Evolutionary conservation across 1,284 basidiomycete species (phyloP).

Genomic region (Ceratobasidium sp.): DNA sequence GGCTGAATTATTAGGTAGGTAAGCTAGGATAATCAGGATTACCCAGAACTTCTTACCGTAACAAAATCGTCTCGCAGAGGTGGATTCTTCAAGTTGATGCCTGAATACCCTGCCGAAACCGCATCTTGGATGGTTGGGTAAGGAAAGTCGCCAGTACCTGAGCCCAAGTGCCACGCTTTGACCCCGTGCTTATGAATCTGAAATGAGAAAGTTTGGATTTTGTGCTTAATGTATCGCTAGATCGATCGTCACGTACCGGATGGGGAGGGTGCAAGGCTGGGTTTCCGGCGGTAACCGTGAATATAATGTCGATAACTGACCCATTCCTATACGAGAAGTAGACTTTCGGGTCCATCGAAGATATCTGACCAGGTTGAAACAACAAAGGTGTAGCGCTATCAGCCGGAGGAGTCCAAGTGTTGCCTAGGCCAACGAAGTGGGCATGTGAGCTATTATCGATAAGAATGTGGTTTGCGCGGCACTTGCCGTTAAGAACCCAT

Average conservation of each 20-base stretch:
- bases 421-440: neutral
- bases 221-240: too few species aligned
- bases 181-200: conserved; percentile 37
- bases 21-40: neutral
- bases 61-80: conserved; percentile 14
- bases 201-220: too few species aligned
- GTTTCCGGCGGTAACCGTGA: conserved; percentile 15
- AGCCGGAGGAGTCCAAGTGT: conserved; percentile 15
- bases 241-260: neutral
- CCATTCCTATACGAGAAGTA: conserved; percentile 27
- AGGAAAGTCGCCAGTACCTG: conserved; percentile 12
- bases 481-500: conserved; percentile 18
- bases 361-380: conserved; percentile 1
- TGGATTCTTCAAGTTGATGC: conserved; percentile 16
- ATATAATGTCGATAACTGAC: conserved; percentile 17
- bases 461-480: too few species aligned
- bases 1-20: neutral
- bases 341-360: neutral
- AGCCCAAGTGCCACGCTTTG: conserved; percentile 27
- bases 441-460: neutral
- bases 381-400: conserved; percentile 8
- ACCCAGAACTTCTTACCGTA: neutral
- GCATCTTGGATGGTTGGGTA: conserved; percentile 9
- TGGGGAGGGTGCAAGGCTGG: conserved; percentile 14
- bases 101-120: conserved; percentile 3